Evolutionary conservation across 2,329 filamentous ascomycete genomes (phyloP).

Genomic region (Akanthomyces muscarius): DNA sequence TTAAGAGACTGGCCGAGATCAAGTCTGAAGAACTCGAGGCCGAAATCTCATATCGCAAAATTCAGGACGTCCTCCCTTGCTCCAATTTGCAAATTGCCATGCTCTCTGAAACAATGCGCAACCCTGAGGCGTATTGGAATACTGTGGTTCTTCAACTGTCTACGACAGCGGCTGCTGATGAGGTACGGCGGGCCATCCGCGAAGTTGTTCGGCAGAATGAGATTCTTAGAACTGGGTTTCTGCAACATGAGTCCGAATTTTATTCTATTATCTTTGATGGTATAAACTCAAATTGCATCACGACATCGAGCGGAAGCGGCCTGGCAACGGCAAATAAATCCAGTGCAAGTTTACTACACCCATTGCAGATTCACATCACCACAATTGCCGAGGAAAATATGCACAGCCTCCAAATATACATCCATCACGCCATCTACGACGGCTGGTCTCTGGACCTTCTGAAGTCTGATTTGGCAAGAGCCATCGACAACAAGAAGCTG

Average conservation of each 20-base stretch:
- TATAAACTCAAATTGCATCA: constrained; percentile 42
- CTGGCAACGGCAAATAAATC: constrained; percentile 31
- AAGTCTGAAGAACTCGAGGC: background rate
- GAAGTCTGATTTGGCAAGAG: constrained; percentile 57
- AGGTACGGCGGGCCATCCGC: constrained; percentile 47
- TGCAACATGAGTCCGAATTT: constrained; percentile 40
- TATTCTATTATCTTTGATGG: constrained; percentile 55
- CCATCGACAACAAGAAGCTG: constrained; percentile 37
- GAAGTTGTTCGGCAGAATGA: constrained; percentile 53
- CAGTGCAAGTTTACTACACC: constrained; percentile 44
- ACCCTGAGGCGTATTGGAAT: constrained; percentile 69
- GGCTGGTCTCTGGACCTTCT: constrained; percentile 87
- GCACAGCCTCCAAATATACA: constrained; percentile 44
- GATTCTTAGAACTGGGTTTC: constrained; percentile 71
- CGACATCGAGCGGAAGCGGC: constrained; percentile 32
- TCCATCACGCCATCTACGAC: constrained; percentile 86
- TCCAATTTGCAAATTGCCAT: constrained; percentile 75
- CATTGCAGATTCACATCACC: constrained; percentile 58
- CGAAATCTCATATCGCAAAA: constrained; percentile 17
- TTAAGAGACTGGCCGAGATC: background rate
- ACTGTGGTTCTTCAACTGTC: constrained; percentile 63
- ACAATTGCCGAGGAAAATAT: constrained; percentile 23
- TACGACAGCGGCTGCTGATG: constrained; percentile 27
- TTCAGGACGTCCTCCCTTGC: constrained; percentile 54
- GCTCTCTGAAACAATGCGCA: constrained; percentile 66